phyloP scores from a whole-genome alignment of 2,329 filamentous ascomycete species.

The Onygenales sp. region DNA sequence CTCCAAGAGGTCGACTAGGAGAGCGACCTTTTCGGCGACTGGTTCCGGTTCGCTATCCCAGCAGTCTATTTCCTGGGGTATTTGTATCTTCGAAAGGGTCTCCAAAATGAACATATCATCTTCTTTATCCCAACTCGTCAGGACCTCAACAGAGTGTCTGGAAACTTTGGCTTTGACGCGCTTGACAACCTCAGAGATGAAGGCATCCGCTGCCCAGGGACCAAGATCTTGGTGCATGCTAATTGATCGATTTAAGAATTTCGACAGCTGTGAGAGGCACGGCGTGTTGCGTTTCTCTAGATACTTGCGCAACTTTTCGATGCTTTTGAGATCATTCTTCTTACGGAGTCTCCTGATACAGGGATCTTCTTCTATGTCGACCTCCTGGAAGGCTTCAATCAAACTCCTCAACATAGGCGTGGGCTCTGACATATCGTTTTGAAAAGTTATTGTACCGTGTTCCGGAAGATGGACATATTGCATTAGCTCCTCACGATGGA shows the following conservation, averaged over 20 bases:
- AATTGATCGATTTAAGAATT: slow-evolving; percentile 41
- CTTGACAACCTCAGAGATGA: slow-evolving; percentile 44
- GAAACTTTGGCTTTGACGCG: slow-evolving; percentile 18
- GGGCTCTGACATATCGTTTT: neutral
- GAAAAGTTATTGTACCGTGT: slow-evolving; percentile 34
- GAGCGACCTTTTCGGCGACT: slow-evolving; percentile 49
- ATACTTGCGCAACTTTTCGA: slow-evolving; percentile 17
- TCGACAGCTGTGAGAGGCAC: slow-evolving; percentile 46
- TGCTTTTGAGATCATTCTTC: slow-evolving; percentile 23
- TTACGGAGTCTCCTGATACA: slow-evolving; percentile 41
- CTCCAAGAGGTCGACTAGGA: slow-evolving; percentile 46
- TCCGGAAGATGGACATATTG: slow-evolving; percentile 57
- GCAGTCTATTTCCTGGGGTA: slow-evolving; percentile 8
- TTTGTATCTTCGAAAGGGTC: slow-evolving; percentile 21
- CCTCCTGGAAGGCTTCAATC: slow-evolving; percentile 25
- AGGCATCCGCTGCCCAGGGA: slow-evolving; percentile 59
- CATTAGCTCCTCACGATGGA: slow-evolving; percentile 61
- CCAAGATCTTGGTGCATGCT: slow-evolving; percentile 53
- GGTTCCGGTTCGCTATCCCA: slow-evolving; percentile 14
- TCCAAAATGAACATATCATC: slow-evolving; percentile 50
- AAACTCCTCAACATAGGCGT: slow-evolving; percentile 37
- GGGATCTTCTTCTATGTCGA: slow-evolving; percentile 55
- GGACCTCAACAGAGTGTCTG: slow-evolving; percentile 16
- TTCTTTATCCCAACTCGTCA: slow-evolving; percentile 36
- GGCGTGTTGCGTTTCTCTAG: slow-evolving; percentile 25